These are phyloP conservation scores for Beauveria australis DNA, from an alignment of 2,329 filamentous ascomycete species.

Conservation along the genomic window DNA sequence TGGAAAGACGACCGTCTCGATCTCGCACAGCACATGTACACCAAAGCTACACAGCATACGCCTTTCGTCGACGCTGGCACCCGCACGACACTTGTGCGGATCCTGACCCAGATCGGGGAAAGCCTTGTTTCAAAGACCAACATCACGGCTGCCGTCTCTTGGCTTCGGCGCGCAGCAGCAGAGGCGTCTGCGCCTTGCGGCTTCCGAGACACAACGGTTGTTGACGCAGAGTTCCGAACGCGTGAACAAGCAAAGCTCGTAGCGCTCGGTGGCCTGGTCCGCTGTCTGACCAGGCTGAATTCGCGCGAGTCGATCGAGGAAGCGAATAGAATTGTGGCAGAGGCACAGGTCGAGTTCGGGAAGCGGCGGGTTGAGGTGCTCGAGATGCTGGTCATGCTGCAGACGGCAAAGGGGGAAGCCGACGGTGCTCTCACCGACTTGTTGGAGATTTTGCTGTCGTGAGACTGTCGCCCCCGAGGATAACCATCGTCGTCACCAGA, in stretches of 20 bases:
- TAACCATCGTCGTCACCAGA: background rate
- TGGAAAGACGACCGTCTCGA: constrained; percentile 68
- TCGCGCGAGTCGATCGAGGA: background rate
- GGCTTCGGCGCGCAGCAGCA: background rate
- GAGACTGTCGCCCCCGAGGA: background rate
- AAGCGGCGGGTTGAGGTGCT: background rate
- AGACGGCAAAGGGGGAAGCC: background rate
- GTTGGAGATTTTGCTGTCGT: background rate
- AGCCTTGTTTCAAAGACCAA: background rate
- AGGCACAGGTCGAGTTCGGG: background rate
- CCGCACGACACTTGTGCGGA: background rate
- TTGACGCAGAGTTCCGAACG: background rate
- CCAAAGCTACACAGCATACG: constrained; percentile 35
- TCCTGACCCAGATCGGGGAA: background rate
- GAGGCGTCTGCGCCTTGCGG: background rate
- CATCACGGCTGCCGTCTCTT: background rate
- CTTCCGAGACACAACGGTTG: background rate
- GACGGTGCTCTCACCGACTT: background rate
- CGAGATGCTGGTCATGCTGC: background rate
- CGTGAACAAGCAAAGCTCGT: background rate
- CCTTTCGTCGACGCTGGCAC: background rate
- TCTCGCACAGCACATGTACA: constrained; percentile 70
- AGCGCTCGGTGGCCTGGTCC: background rate
- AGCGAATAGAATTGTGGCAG: background rate
- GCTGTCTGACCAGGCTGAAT: background rate